phyloP scores from a whole-genome alignment of 805 yeast genomes.

The Danielia oregonensis region DNA sequence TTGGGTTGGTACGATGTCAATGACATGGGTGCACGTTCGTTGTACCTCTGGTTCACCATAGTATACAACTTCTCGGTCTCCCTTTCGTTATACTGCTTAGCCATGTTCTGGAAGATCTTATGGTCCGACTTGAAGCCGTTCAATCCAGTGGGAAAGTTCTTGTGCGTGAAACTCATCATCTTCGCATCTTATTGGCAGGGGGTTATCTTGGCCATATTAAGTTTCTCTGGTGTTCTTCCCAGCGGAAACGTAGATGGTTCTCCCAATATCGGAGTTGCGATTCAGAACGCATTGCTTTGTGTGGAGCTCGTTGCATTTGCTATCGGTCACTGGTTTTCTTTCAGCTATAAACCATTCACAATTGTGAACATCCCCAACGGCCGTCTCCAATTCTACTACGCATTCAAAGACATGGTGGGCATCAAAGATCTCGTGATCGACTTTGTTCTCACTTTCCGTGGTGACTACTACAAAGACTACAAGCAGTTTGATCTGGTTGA shows the following conservation, averaged over 20 bases:
- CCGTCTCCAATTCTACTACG: slow-evolving; percentile 56
- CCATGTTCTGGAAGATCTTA: slow-evolving; percentile 91
- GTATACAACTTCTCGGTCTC: slow-evolving; percentile 79
- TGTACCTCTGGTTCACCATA: slow-evolving; percentile 62
- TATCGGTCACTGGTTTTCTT: slow-evolving; percentile 82
- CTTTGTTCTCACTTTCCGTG: slow-evolving; percentile 65
- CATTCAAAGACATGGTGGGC: slow-evolving; percentile 75
- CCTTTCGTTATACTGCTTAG: slow-evolving; percentile 76
- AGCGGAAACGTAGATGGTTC: slow-evolving; percentile 22
- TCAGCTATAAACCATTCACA: slow-evolving; percentile 71
- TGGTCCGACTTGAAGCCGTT: slow-evolving; percentile 70
- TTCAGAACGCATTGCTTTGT: slow-evolving; percentile 78
- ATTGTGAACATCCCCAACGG: slow-evolving; percentile 61
- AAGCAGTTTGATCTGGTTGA: slow-evolving; percentile 80
- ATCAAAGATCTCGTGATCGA: slow-evolving; percentile 76
- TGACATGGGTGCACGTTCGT: slow-evolving; percentile 43
- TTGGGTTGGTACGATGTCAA: slow-evolving; percentile 50
- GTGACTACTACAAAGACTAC: slow-evolving; percentile 69
- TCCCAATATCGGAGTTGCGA: slow-evolving; percentile 48
- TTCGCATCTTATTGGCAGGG: slow-evolving; percentile 99
- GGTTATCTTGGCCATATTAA: slow-evolving; percentile 50
- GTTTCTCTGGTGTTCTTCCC: slow-evolving; percentile 45
- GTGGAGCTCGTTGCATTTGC: slow-evolving; percentile 85
- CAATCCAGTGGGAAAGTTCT: slow-evolving; percentile 87
- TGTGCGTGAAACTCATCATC: slow-evolving; percentile 88